phyloP scores from a whole-genome alignment of 2,329 filamentous ascomycete genomes.

The Cyphellophora attinorum region DNA sequence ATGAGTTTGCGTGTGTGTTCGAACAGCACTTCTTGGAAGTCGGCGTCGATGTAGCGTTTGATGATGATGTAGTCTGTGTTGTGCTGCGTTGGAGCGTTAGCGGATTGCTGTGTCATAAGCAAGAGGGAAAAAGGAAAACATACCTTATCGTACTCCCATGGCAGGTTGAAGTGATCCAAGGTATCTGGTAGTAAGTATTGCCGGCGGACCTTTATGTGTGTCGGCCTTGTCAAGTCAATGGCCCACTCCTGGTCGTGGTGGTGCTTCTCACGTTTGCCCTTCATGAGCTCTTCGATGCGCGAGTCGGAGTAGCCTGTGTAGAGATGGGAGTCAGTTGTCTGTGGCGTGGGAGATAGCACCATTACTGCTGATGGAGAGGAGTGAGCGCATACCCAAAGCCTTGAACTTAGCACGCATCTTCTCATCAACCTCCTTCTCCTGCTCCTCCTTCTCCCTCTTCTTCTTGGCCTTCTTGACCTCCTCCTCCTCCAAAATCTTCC shows the following conservation, averaged over 20 bases:
- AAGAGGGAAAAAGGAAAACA: constrained; percentile 20
- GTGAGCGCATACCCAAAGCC: constrained; percentile 12
- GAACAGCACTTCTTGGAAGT: constrained; percentile 63
- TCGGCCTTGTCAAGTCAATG: constrained; percentile 21
- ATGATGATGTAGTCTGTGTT: constrained; percentile 64
- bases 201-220: constrained; percentile 38
- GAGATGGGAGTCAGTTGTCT: background rate
- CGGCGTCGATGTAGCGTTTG: constrained; percentile 62
- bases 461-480: constrained; percentile 16
- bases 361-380: too few species aligned
- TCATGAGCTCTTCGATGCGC: constrained; percentile 31
- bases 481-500: constrained; percentile 16
- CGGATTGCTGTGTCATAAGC: constrained; percentile 4
- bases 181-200: constrained; percentile 37
- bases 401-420: constrained; percentile 28
- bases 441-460: constrained; percentile 24
- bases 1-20: constrained; percentile 58
- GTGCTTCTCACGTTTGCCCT: constrained; percentile 29
- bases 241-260: constrained; percentile 23
- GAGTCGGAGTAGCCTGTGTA: constrained; percentile 27
- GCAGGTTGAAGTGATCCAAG: constrained; percentile 33
- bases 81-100: constrained; percentile 27
- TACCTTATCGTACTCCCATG: constrained; percentile 37
- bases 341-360: too few species aligned
- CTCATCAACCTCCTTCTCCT: constrained; percentile 33